These are phyloP conservation scores for Mesostigma viride DNA, from an alignment of 139 green algal genomes.

Conservation along the genomic window DNA sequence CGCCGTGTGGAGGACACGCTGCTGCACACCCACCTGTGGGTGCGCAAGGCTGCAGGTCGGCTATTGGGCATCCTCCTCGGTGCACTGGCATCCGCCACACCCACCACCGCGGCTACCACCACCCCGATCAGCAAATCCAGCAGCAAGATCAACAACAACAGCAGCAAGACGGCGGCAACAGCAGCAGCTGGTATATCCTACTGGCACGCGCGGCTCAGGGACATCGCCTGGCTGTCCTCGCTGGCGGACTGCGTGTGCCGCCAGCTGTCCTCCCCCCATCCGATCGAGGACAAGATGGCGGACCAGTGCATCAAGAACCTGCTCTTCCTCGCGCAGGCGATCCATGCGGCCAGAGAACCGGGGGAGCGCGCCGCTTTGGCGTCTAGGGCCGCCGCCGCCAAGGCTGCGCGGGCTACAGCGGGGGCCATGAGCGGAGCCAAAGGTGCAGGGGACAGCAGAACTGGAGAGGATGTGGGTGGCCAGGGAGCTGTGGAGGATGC, in stretches of 20 bases:
- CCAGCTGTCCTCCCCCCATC: no score
- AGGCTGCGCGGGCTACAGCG: no score
- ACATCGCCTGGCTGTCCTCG: no score
- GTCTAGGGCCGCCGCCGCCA: no score
- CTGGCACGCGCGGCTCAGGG: no score
- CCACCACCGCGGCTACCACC: no score
- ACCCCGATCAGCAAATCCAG: no score
- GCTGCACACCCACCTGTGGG: conserved; percentile 64
- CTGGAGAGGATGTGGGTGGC: conserved; percentile 2
- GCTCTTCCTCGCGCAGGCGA: conserved; percentile 43
- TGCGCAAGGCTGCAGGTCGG: conserved; percentile 59
- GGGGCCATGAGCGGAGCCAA: conserved; percentile 1
- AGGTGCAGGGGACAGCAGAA: neutral
- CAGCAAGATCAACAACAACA: no score
- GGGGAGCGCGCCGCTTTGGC: no score
- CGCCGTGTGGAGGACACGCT: conserved; percentile 16
- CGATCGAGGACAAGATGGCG: conserved; percentile 60
- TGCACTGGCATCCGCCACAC: neutral
- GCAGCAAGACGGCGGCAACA: no score
- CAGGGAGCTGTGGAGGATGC: conserved; percentile 2
- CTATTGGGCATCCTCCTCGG: conserved; percentile 52
- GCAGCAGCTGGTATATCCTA: no score
- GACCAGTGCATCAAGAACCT: conserved; percentile 70
- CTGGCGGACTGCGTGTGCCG: no score
- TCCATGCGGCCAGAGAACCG: conserved; percentile 33